Evolutionary conservation across 2,329 filamentous ascomycete genomes (phyloP).

Genomic region (Niveomyces coronatus): DNA sequence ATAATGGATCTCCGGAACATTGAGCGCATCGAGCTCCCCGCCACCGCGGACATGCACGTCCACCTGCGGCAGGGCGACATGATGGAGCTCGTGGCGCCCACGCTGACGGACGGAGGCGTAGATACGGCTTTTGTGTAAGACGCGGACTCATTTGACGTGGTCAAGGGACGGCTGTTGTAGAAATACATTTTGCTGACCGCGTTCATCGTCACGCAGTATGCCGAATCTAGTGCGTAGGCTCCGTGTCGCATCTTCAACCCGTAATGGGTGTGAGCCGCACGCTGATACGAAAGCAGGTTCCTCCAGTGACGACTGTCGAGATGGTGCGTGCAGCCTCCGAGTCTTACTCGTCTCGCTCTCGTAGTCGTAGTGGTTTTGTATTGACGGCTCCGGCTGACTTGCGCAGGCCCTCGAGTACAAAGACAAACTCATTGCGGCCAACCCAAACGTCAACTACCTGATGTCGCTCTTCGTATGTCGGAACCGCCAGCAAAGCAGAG

Average conservation of each 20-base stretch:
- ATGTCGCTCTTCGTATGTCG: constrained; percentile 57
- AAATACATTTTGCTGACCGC: constrained; percentile 8
- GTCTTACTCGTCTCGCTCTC: too few relatives aligned
- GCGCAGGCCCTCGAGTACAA: constrained; percentile 55
- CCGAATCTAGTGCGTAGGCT: constrained; percentile 45
- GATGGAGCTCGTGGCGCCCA: constrained; percentile 46
- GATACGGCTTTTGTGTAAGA: constrained; percentile 45
- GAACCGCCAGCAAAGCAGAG: not conserved
- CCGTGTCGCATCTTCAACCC: constrained; percentile 3
- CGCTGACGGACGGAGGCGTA: constrained; percentile 49
- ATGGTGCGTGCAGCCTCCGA: constrained; percentile 14
- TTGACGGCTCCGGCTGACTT: too few relatives aligned
- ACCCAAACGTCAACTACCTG: constrained; percentile 54
- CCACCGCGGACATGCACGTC: constrained; percentile 59
- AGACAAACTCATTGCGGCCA: constrained; percentile 46
- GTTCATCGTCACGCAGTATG: constrained; percentile 25
- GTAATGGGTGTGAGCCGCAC: not conserved
- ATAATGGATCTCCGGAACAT: constrained; percentile 26
- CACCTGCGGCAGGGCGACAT: constrained; percentile 59
- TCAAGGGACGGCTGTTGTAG: not conserved
- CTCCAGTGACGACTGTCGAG: constrained; percentile 49
- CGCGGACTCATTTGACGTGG: not conserved
- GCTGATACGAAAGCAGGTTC: constrained; percentile 20
- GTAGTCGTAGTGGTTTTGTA: too few relatives aligned
- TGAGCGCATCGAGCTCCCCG: constrained; percentile 42